Conservation (phyloP, 768 basidiomycete genomes). For the Xerocomellus intermedius region DNA sequence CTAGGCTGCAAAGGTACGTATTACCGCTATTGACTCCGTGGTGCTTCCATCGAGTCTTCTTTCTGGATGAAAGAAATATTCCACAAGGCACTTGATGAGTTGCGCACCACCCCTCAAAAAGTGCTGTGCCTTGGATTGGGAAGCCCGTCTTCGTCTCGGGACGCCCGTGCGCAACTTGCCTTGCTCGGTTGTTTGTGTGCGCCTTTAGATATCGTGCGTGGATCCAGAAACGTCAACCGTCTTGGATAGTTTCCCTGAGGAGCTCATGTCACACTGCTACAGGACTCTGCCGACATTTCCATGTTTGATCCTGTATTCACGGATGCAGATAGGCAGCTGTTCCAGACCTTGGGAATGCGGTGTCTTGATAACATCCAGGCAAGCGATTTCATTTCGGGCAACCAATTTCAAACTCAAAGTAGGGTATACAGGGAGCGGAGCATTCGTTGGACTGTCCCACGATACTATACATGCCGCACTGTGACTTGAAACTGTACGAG, state of each 20-base stretch:
- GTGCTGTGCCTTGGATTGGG: conserved; percentile 75
- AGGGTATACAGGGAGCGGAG: conserved; percentile 31
- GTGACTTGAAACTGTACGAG: conserved; percentile 71
- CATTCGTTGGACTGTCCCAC: conserved; percentile 44
- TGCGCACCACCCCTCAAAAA: conserved; percentile 24
- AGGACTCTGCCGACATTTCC: conserved; percentile 51
- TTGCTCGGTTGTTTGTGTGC: conserved; percentile 58
- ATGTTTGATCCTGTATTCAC: conserved; percentile 77
- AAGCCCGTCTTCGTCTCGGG: conserved; percentile 60
- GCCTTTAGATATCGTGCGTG: conserved; percentile 59
- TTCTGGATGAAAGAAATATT: conserved; percentile 34
- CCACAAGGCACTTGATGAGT: conserved; percentile 31
- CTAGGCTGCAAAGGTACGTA: conserved; percentile 54
- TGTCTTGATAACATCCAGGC: conserved; percentile 47
- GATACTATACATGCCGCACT: conserved; percentile 78
- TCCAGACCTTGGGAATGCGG: conserved; percentile 39
- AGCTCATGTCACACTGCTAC: neutral
- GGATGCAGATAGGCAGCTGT: conserved; percentile 52
- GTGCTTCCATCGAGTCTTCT: neutral
- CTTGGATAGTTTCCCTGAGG: conserved; percentile 10
- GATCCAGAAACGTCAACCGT: conserved; percentile 8
- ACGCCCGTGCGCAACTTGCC: conserved; percentile 66
- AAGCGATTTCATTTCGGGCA: conserved; percentile 33
- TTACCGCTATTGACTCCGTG: conserved; percentile 15
- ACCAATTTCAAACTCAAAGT: conserved; percentile 8